Evolutionary conservation across 2,329 filamentous ascomycete genomes (phyloP), one percentile per base, ranked within the genome.

Genomic region (Microcyclospora tardicrescens): DNA sequence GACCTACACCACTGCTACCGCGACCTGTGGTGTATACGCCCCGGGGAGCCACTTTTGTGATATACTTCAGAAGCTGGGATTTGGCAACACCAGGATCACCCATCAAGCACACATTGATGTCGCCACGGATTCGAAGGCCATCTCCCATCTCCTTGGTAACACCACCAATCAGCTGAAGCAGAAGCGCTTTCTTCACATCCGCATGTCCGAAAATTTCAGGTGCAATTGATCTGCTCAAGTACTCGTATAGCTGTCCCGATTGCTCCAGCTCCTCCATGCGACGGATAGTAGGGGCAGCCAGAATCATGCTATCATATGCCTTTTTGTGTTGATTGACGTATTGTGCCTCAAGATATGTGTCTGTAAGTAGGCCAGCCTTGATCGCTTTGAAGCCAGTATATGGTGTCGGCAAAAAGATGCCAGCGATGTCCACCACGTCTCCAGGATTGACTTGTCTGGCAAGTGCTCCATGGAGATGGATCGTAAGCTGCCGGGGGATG

Each of bases 371-470:
- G 42, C 91, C 91, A 16, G 91, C 91, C 50, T 83, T 82, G 66
- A 98, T 95, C 3, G 91, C 93, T 65, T 93, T 81, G 72, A 98
- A 98, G 33, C 91, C 91, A n/a, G 91, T 98, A 61, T 98, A 98
- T 1, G 91, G 91, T 0, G 87, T 96, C 1, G 91, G 93, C 24
- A 98, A 69, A 67, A 98, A 98, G 55, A 98, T 89, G 46, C 91
- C 91, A 4, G 84, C 84, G 50, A 95, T 77, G 58, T 98, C 91
- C 14, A 96, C 79, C 3, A 95, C 79, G 61, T 98, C 91, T 46
- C 91, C 91, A 2, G 91, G 91, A 58, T 84, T 96, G 55, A 96
- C 75, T 52, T 84, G 79, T 42, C 91, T 74, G 24, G 89, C 85
- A 10, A 93, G 71, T 43, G 77, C 83, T 43, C 91, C 91, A 56